Evolutionary conservation across 208 protist species (phyloP).

Genomic region (Trypanosoma rangeli): DNA sequence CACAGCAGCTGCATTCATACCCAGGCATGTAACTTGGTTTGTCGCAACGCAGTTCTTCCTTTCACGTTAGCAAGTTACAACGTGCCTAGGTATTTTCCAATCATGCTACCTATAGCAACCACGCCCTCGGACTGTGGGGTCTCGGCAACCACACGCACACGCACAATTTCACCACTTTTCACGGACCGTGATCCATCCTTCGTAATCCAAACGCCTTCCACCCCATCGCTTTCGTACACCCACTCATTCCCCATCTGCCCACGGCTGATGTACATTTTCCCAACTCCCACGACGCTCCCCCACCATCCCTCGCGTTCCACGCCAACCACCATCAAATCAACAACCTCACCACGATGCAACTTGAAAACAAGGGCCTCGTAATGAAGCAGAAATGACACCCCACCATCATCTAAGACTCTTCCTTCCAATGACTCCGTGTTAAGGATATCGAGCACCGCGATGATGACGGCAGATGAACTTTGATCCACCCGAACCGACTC

Average conservation of each 20-base stretch:
- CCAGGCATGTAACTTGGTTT: too few relatives aligned
- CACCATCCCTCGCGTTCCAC: slow-evolving; percentile 77
- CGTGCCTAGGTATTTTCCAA: slow-evolving; percentile 60
- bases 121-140: slow-evolving; percentile 74
- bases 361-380: slow-evolving; percentile 86
- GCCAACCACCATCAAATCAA: slow-evolving; percentile 69
- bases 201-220: slow-evolving; percentile 60
- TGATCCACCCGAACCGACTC: slow-evolving; percentile 31
- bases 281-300: slow-evolving; percentile 71
- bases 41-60: background rate
- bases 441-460: slow-evolving; percentile 82
- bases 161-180: slow-evolving; percentile 63
- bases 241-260: slow-evolving; percentile 63
- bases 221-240: slow-evolving; percentile 65
- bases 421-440: slow-evolving; percentile 70
- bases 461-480: slow-evolving; percentile 68
- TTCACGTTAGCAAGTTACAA: slow-evolving; percentile 14
- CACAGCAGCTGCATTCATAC: too few relatives aligned
- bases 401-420: slow-evolving; percentile 77
- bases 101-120: slow-evolving; percentile 74
- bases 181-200: slow-evolving; percentile 60
- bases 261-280: slow-evolving; percentile 74
- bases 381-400: slow-evolving; percentile 68
- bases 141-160: slow-evolving; percentile 77
- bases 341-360: slow-evolving; percentile 81